Evolutionary conservation across 2,329 filamentous ascomycete genomes (phyloP), one percentile per base, ranked within the genome.

Genomic region (Cadophora sp.): DNA sequence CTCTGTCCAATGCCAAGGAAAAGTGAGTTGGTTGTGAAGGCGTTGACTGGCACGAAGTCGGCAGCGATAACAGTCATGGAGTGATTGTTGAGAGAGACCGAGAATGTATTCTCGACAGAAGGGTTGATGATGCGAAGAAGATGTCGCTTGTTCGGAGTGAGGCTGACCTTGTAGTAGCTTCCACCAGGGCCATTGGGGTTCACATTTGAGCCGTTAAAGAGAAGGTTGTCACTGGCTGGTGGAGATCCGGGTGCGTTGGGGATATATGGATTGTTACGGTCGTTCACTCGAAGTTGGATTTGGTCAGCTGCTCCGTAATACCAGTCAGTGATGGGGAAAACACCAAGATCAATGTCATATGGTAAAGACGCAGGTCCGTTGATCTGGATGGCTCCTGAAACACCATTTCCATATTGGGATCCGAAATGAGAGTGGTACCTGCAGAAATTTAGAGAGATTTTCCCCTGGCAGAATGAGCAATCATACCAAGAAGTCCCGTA

Each of bases 301-400:
- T 64, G 46, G 46, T 66, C 62, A 1, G 53, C 61, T 2, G 66
- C 79, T 26, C 43, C 29, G 31, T 69, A 67, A 37, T 68, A 66
- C 59, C 61, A 66, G 26, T 71, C 69, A 6, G 58, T 65, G 26
- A 71, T 65, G 67, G 16, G 81, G 71, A 6, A 50, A 5, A 82
- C 76, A 4, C 89, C 89, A 0, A 90, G 80, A 72, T 91, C 89
- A 46, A 84, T 80, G 67, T 91, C 88, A 71, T 89, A 89, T 74
- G 87, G 62, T 3, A 83, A 80, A 0, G 84, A 83, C 0, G 85
- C 82, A 0, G 88, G 88, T 0, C 87, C 88, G 62, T 88, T 81
- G 71, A 90, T 87, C 19, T 89, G 77, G 22, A 91, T 85, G 1
- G 82, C 82, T 0, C 89, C 89, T 43, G 85, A 81, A 0, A 89